These are phyloP conservation scores for Pythium rishiriense DNA, from an alignment of 352 stramenopile species.

Conservation along the genomic window DNA sequence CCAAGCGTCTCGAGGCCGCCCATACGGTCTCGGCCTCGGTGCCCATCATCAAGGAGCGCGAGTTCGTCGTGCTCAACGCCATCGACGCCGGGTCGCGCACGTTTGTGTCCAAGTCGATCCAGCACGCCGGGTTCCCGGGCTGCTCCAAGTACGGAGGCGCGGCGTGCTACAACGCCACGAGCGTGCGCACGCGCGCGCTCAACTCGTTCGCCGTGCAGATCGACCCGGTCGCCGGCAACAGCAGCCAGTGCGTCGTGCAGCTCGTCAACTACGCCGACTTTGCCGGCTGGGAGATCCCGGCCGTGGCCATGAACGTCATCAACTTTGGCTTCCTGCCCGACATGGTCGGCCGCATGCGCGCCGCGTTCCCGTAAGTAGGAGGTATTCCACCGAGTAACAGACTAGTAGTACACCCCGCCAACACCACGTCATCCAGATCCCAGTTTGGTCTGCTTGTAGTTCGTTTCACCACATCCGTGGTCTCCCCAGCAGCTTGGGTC, in stretches of 20 bases:
- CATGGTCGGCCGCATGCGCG: slow-evolving; percentile 26
- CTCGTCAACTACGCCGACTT: slow-evolving; percentile 26
- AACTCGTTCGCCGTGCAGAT: slow-evolving; percentile 28
- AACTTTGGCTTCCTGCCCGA: slow-evolving; percentile 24
- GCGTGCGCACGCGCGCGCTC: slow-evolving; percentile 13
- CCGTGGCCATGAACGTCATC: slow-evolving; percentile 17
- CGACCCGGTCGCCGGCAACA: slow-evolving; percentile 11
- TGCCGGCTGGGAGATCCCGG: slow-evolving; percentile 8
- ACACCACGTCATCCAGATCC: too few relatives aligned
- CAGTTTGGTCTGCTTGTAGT: too few relatives aligned
- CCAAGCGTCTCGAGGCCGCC: slow-evolving; percentile 27
- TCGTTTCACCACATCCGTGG: too few relatives aligned
- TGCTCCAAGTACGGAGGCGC: slow-evolving; percentile 1
- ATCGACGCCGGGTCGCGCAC: slow-evolving; percentile 14
- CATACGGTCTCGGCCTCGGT: slow-evolving; percentile 19
- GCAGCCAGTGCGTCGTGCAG: slow-evolving; percentile 13
- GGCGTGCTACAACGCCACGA: background rate
- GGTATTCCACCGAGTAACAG: too few relatives aligned
- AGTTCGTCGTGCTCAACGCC: slow-evolving; percentile 36
- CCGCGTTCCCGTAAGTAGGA: background rate
- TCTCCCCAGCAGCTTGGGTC: too few relatives aligned
- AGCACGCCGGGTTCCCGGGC: slow-evolving; percentile 18
- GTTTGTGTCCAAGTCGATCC: slow-evolving; percentile 31
- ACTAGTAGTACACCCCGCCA: too few relatives aligned
- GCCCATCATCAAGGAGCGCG: slow-evolving; percentile 24